Base-by-base conservation (phyloP, 176 grass and related monocot genomes). In the Raddia distichophylla region DNA sequence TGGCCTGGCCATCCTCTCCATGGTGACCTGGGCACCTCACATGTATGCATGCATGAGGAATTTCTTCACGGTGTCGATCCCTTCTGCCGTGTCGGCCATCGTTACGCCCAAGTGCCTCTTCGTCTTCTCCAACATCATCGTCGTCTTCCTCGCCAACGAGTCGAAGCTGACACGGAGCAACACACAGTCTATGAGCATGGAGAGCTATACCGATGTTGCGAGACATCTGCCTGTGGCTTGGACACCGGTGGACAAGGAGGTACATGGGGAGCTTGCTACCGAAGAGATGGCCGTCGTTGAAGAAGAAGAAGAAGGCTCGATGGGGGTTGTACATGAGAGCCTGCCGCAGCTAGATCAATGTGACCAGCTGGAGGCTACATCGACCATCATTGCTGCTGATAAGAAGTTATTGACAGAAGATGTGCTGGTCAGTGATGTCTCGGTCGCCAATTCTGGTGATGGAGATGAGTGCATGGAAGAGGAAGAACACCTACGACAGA, bases 91-190 rank as follows among this genome's bases (percentile, higher is more conserved):
- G 32, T 73, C 84, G 3, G 33, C 52, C 10, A 6, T 76, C 20
- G 8, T 75, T 35, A 59, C 55, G 1, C 92, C 89, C 2, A 94
- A 87, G 55, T 91, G 75, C 76, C 53, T 84, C 20, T 94, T 94
- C 17, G 19, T 91, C 13, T 77, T 94, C 62, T 89, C 80, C 52
- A 91, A 94, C 71, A 63, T 94, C 45, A 94, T 94, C 64, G 64
- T 94, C 66, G 47, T 87, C 17, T 85, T 87, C 59, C 92, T 91
- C 32, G 60, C 86, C 6, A 53, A 86, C 7, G 79, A 94, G 61
- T 94, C 88, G 0, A 91, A 84, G 76, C 50, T 85, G 37, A 69
- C 80, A 6, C 40, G 9, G n/a, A 19, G 56, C n/a, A 18, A 1
- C 56, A 20, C 56, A 20, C 51, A 37, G 1, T 74, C 71, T n/a